Evolutionary conservation across 2,329 filamentous ascomycete genomes (phyloP), one percentile per base, ranked within the genome.

Genomic region (Claviceps monticola): DNA sequence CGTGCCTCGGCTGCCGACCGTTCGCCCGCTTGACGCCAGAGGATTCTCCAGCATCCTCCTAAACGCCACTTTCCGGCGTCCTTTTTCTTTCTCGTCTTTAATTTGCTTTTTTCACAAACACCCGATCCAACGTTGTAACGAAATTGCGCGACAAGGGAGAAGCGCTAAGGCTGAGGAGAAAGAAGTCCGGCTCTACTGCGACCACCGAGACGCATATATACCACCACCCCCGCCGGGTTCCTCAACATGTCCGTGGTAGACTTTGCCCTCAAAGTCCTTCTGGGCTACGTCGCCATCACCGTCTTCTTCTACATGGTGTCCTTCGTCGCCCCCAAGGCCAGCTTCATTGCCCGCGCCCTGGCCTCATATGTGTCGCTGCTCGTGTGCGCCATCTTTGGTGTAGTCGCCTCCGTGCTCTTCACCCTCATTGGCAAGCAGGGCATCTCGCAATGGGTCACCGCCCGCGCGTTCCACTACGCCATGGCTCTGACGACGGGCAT

Each of bases 361-460:
- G 80, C 80, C 58, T 74, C 76, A 47, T 88, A 86, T 65, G 70
- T 84, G 55, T 73, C 75, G 39, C 68, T 88, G 48, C 61, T 83
- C 51, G 57, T 75, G 51, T 74, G 64, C 66, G 79, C 90, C 29
- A 66, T 74, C 59, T 94, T 88, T 68, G 93, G 90, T 54, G 86
- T 88, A 53, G 55, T 87, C 46, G 82, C 82, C 29, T 88, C 86
- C 45, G 76, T 90, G 55, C 61, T 79, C 54, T 76, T 97, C 56
- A 82, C 85, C 46, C 60, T 86, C 16, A 59, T 82, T 48, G 89
- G 89, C 54, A 79, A 85, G 60, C 82, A 82, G 54, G 82, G 85
- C 51, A 79, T 88, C 57, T 80, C 86, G 29, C 93, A 97, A 74
- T 97, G 89, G 88, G 81, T 87, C 41, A 81, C 81, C 9, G 93